These are phyloP conservation scores for Candida peoriensis DNA, from an alignment of 805 yeast species.

Conservation along the genomic window DNA sequence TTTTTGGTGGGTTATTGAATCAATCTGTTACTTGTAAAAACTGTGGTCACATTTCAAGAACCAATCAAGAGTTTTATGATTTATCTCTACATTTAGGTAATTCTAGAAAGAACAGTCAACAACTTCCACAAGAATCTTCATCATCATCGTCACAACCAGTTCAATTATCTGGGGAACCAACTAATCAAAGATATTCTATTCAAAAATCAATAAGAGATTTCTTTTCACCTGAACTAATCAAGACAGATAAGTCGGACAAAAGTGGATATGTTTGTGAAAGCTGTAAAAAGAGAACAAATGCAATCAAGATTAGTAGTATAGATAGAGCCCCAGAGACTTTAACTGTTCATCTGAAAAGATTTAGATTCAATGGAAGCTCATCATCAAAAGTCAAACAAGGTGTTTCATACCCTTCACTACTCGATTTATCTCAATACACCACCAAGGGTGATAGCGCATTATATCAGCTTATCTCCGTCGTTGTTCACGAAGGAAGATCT, in stretches of 20 bases:
- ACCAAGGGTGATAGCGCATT: constrained; percentile 41
- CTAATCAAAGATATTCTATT: constrained; percentile 49
- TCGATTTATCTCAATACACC: constrained; percentile 67
- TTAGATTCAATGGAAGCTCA: constrained; percentile 76
- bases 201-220: constrained; percentile 75
- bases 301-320: constrained; percentile 69
- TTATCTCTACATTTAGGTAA: constrained; percentile 65
- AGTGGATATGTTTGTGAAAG: constrained; percentile 85
- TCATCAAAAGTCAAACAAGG: constrained; percentile 85
- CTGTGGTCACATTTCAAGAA: constrained; percentile 79
- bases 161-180: constrained; percentile 15
- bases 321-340: constrained; percentile 84
- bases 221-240: constrained; percentile 76
- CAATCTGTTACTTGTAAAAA: constrained; percentile 80
- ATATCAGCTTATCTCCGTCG: constrained; percentile 76
- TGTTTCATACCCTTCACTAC: constrained; percentile 70
- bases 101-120: constrained; percentile 19
- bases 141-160: constrained; percentile 1
- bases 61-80: constrained; percentile 93
- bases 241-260: constrained; percentile 59
- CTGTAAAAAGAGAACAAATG: constrained; percentile 73
- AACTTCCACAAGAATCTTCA: constrained; percentile 5
- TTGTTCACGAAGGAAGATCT: constrained; percentile 92
- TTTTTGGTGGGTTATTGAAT: constrained; percentile 85
- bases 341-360: constrained; percentile 82